These are phyloP conservation scores for Aegilops tauschii DNA, from an alignment of 176 grass and related monocot genomes.

Conservation along the genomic window DNA sequence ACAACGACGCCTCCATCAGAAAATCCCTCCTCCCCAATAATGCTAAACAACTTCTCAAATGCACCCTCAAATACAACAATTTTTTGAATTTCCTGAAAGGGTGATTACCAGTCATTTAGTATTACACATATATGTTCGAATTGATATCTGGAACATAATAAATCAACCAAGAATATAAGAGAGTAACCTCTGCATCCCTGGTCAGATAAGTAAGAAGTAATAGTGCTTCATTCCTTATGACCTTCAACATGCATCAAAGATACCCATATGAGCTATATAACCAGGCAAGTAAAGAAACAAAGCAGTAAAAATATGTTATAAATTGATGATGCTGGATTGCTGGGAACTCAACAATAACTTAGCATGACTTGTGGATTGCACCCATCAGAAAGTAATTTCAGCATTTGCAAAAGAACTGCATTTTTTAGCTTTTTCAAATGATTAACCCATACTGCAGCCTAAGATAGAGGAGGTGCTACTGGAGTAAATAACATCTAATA, in stretches of 20 bases:
- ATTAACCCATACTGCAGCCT: background rate
- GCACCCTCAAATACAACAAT: conserved; percentile 97
- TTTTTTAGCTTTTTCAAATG: background rate
- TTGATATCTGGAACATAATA: background rate
- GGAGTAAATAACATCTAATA: background rate
- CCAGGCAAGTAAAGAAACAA: background rate
- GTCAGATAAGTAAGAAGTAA: conserved; percentile 98
- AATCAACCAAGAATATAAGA: conserved; percentile 30
- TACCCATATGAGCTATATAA: conserved; percentile 24
- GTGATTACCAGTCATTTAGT: background rate
- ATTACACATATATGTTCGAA: background rate
- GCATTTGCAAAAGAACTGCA: conserved; percentile 12
- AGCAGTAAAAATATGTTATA: background rate
- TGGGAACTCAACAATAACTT: background rate
- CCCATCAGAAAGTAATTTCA: background rate
- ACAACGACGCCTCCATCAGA: conserved; percentile 99
- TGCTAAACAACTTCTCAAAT: conserved; percentile 99
- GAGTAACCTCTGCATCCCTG: conserved; percentile 82
- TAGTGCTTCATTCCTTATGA: conserved; percentile 98
- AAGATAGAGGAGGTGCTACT: background rate
- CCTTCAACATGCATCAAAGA: conserved; percentile 48
- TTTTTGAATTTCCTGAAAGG: conserved; percentile 99
- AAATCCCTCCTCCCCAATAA: conserved; percentile 93
- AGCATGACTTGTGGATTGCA: background rate
- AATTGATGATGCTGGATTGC: background rate